Evolutionary conservation across 2,329 filamentous ascomycete species (phyloP), one percentile per base, ranked within the genome.

Genomic region (Monosporascus sp.): DNA sequence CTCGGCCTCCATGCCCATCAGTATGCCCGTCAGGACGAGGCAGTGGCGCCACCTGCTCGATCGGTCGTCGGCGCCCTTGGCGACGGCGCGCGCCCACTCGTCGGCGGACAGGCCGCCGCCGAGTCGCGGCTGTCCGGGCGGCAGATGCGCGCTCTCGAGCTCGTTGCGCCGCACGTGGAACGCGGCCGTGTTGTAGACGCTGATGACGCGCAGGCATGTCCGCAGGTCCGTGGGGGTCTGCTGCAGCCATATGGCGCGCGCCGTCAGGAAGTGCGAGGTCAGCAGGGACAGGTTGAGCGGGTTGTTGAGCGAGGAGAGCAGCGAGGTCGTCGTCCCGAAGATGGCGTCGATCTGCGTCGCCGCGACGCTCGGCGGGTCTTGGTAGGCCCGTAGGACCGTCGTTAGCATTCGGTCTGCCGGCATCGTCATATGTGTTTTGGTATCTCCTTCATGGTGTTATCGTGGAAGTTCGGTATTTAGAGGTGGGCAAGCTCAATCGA

Each of bases 21-120:
- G 71, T 22, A 96, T 74, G 3, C 91, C 92, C 0, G 86, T 85
- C 8, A 96, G 79, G 5, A 92, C 80, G n/a, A 96, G 75, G 31
- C 91, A 71, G 69, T 96, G 91, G 68, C 91, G 86, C 91, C 91
- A 96, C 64, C 89, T 77, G 26, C 77, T 79, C 17, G 83, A 83
- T 45, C 78, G 76, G 35, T 78, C 78, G 51, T 85, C 81, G 9
- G 79, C 75, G 37, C 82, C 82, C 61, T 78, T 78, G 44, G 78
- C 76, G 3, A 85, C 76, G 1, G 80, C 80, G 20, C 76, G 74
- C 8, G 80, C 73, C 82, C 82, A 86, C 22, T 72, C 74, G 49
- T 82, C 78, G 58, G 75, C 74, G 26, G 66, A 56, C 8, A 83
- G 57, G 3, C 73, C 76, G 50, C 76, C 72, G 11, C 75, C 74